Evolutionary conservation across 1,284 basidiomycete genomes (phyloP), one percentile per base, ranked within the genome.

Genomic region (Stereum hirsutum): DNA sequence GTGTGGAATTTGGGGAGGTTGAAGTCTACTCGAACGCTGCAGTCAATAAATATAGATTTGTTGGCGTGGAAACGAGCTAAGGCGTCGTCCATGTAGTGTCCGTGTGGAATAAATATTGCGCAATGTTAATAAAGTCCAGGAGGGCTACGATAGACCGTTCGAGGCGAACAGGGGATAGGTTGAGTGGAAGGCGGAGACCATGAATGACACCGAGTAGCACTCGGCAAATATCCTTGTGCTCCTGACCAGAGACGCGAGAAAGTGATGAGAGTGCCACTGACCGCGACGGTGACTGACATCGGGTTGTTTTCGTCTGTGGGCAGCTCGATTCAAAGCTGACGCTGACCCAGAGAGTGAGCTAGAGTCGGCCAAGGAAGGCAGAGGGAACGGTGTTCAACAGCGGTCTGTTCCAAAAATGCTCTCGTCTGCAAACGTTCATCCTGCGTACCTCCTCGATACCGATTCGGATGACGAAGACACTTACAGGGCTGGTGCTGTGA

Each of bases 201-300:
- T 36, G 23, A 26, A 52, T 23, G 14, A 42, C 20, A 2, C 52
- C 54, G 2, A 58, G 48, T 1, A 58, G 43, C n/a, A 57, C 47
- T 2, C 48, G 43, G 12, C 44, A 44, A 2, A 57, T 58, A 19
- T 57, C 46, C 1, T 42, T 41, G 26, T 53, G 51, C 32, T 58
- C 50, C 11, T 40, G 43, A 0, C 57, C 57, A 21, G 51, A 53
- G 19, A 55, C 25, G 4, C 46, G 46, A 2, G 46, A 47, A 6
- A 58, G 41, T 10, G 33, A 8, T 5, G 52, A 46, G 32, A 59
- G n/a, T n/a, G n/a, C n/a, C n/a, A n/a, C n/a, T n/a, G n/a, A n/a
- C n/a, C n/a, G n/a, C n/a, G n/a, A n/a, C n/a, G n/a, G n/a, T n/a
- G n/a, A n/a, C n/a, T n/a, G n/a, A n/a, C n/a, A n/a, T n/a, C n/a